phyloP scores from a whole-genome alignment of 495 filamentous ascomycete species.

The Pseudevernia furfuracea region DNA sequence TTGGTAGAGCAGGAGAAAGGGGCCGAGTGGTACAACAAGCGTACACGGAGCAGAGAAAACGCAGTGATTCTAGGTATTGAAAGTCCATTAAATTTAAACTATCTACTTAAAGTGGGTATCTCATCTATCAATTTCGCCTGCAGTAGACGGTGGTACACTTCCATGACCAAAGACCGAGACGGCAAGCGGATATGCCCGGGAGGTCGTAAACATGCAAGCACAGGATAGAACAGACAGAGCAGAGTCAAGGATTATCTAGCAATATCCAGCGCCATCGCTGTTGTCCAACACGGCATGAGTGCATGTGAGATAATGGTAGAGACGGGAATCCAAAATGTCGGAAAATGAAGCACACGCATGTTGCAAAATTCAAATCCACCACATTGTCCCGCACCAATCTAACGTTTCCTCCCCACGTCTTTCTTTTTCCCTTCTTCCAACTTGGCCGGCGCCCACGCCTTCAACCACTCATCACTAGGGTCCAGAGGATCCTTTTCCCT shows the following conservation, averaged over 20 bases:
- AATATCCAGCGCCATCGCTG: not conserved
- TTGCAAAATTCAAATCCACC: not conserved
- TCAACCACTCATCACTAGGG: slow-evolving; percentile 29
- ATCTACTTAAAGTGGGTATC: too few species aligned
- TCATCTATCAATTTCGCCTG: not conserved
- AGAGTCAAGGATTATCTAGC: not conserved
- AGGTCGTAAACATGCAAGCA: not conserved
- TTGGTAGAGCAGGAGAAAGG: too few species aligned
- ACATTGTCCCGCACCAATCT: slow-evolving; percentile 31
- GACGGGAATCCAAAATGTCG: not conserved
- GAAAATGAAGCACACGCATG: not conserved
- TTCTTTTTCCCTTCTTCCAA: slow-evolving; percentile 25
- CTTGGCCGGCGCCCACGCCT: slow-evolving; percentile 21
- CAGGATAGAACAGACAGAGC: not conserved
- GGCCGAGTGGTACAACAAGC: too few species aligned
- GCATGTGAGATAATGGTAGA: not conserved
- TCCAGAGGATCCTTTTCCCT: slow-evolving; percentile 23
- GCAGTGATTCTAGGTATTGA: not conserved
- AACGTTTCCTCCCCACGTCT: not conserved
- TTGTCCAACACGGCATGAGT: not conserved
- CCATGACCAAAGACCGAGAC: not conserved
- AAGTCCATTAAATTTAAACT: not conserved
- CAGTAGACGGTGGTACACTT: not conserved
- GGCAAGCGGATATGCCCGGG: not conserved
- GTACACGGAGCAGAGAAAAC: not conserved